These are phyloP conservation scores for Suillus paluster DNA, from an alignment of 768 basidiomycete species.

Conservation along the genomic window DNA sequence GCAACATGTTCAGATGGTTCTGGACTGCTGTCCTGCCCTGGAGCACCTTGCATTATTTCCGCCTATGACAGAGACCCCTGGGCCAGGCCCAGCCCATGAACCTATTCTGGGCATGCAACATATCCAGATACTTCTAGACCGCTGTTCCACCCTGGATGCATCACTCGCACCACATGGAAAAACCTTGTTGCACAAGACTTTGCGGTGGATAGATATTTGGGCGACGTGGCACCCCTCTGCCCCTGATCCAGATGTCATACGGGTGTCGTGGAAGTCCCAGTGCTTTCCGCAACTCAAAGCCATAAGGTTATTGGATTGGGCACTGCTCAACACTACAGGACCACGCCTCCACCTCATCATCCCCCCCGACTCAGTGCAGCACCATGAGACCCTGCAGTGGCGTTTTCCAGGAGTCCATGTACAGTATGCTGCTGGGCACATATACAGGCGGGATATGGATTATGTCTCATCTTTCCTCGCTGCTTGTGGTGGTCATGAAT, in stretches of 20 bases:
- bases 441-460: conserved; percentile 11
- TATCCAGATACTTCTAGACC: not conserved
- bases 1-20: not conserved
- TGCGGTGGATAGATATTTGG: conserved; percentile 12
- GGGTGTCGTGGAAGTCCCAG: not conserved
- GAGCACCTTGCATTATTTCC: conserved; percentile 3
- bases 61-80: not conserved
- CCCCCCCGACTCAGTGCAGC: not conserved
- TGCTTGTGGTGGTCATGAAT: not conserved
- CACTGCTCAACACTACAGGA: conserved; percentile 1
- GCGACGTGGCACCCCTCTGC: not conserved
- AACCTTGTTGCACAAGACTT: not conserved
- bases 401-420: conserved; percentile 9
- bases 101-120: not conserved
- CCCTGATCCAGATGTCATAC: not conserved
- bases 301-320: conserved; percentile 6
- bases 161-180: not conserved
- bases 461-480: not conserved
- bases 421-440: conserved; percentile 1
- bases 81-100: not conserved
- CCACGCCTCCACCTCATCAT: not conserved
- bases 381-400: not conserved
- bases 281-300: conserved; percentile 7
- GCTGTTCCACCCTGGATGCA: not conserved
- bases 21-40: conserved; percentile 7